Base-by-base conservation (phyloP, 2,329 filamentous ascomycete species). In the Exophiala spinifera region DNA sequence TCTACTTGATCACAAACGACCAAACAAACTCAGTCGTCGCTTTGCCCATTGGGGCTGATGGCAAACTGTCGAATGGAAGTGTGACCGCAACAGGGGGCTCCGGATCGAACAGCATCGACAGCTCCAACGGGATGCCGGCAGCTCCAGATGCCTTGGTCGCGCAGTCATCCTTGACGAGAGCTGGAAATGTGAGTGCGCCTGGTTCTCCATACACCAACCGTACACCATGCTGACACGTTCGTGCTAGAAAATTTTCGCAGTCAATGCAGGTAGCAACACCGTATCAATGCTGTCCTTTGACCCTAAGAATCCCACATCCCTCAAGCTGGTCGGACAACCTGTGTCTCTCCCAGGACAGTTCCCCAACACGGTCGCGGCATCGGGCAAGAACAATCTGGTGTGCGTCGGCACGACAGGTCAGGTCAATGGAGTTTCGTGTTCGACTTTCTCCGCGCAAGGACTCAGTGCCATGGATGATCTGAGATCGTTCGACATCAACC, bases 1-100 rank as follows among this genome's bases (percentile, higher is more conserved):
- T 83, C 15, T 85, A 85, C 65, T 67, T 83, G 50, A 67, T 82
- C 36, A 81, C 76, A 33, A 86, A 85, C 60, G 72, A 78, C 2
- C 66, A 64, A 8, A 60, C 73, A 0, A 81, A 83, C 49, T 65
- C 72, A 0, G 71, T 84, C 1, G 70, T 82, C 1, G 75, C 80
- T 0, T 50, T 84, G 1, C 73, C 75, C 0, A 73, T 84, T 31
- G 68, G 65, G 0, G 43, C 59, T 0, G 69, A 81, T 51, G 81
- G 82, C 0, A 73, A 68, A 14, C 68, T 84, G 0, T 72, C 70
- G 0, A 65, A 66, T 2, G 77, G 75, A 0, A 69, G 67, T 1
- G 63, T 71, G 1, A 78, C 73, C 0, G 48, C 67, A 1, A 81
- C 80, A 1, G 76, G 77, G 1, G 80, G 80, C 17, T 64, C 64